Evolutionary conservation across 2,329 filamentous ascomycete species (phyloP), one percentile per base, ranked within the genome.

Genomic region (Erysiphe pisi): DNA sequence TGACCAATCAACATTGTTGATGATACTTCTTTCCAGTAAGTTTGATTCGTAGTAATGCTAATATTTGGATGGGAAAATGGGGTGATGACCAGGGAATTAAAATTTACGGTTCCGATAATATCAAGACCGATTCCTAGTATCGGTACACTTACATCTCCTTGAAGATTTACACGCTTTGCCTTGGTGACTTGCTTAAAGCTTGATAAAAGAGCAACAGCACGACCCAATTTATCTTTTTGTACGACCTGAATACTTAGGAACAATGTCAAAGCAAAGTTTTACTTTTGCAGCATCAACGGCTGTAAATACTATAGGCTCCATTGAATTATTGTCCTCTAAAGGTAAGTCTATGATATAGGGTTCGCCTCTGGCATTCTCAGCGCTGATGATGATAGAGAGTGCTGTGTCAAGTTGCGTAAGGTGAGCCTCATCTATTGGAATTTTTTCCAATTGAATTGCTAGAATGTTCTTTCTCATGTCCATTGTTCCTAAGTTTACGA

Each of bases 21-120:
- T 18, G 91, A 88, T 82, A 97, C 85, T 82, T 93, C 96, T 84
- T 93, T 97, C 94, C 94, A 99, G 83, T 98, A 99, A 0, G 94
- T 98, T 82, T 96, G 92, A 77, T 93, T 88, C 52, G 93, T 92
- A 0, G 91, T 95, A 79, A 98, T 90, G 77, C 92, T 91, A 91
- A 99, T 95, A 78, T 96, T 96, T 9, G 93, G 93, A 82, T 98
- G 95, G 25, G 89, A 88, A 83, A 99, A 99, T 0, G 95, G 94
- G 0, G 93, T 98, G 80, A 99, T 93, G 81, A 98, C 88, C 47
- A 97, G 84, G 82, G 98, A 98, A 83, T 97, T 97, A 86, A 99
- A 99, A 81, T 97, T 97, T 79, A 99, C 92, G 0, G 91, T 89
- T 22, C 95, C 96, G 79, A 99, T 97, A 14, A 98, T 90, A 78